Base-by-base conservation (phyloP, 371 early-diverging fungal species). In the Actinomortierella wolfii region DNA sequence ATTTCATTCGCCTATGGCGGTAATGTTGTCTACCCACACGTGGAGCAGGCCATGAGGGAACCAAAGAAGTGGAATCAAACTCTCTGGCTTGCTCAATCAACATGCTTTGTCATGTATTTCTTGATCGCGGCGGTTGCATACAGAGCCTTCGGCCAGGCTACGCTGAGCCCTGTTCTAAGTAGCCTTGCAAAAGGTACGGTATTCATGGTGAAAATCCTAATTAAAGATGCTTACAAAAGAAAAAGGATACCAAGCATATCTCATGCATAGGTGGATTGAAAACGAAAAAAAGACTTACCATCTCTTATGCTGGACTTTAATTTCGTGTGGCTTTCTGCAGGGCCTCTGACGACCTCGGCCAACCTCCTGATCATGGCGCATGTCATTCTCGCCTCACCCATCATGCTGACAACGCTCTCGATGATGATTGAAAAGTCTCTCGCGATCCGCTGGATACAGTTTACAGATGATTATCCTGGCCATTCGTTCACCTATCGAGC, bases 1-100 rank as follows among this genome's bases (percentile, higher is more conserved):
- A 89, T 92, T n/a, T 85, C 84, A 56, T 92, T 90, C 62, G 83
- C 85, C 57, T 92, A 89, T 59, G 89, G 92, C 53, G 93, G 92
- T 25, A 92, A 92, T 60, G 83, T 89, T 4, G 83, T 92, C 24
- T 92, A 88, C 25, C 92, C 94, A 11, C 91, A 94, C 54, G 84
- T 95, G 18, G 94, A 96, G 70, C 85, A 85, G 6, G 85, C 86
- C 20, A 92, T 95, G 93, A 77, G 78, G 48, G 69, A 84, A 11
- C 94, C 92, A 14, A 79, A 82, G 54, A 68, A 81, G 17, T 95
- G 92, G 86, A 77, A 82, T 57, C 79, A 64, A 53, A 91, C 90
- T 2, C 78, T 92, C 25, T 79, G 84, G 34, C 61, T 71, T 15
- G 89, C 93, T 42, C 84, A 91, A 49, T 69, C 77, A 18, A 80